A percentile compares a stretch with the other conserved stretches of the same genome.
These are phyloP conservation scores for Epithele typhae DNA, from an alignment of 768 basidiomycete genomes.

Conservation along the genomic window DNA sequence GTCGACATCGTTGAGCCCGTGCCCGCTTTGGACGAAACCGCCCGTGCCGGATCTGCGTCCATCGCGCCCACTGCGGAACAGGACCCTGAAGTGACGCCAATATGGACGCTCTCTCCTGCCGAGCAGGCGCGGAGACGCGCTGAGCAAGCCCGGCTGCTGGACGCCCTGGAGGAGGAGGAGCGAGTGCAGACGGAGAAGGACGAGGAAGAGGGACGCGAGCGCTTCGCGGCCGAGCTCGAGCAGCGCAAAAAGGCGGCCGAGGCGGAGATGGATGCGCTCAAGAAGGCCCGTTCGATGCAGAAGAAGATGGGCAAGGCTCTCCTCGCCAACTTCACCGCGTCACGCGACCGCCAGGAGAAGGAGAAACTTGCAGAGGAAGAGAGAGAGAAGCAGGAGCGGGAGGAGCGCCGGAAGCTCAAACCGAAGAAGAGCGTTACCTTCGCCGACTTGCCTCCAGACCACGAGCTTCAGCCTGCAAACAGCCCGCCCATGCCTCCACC, in stretches of 20 bases:
- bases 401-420: slow-evolving; percentile 28
- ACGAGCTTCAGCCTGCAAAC: slow-evolving; percentile 22
- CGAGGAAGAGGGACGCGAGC: slow-evolving; percentile 36
- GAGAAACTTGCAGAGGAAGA: slow-evolving; percentile 27
- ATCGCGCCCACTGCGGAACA: slow-evolving; percentile 17
- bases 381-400: slow-evolving; percentile 23
- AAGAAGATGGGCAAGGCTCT: slow-evolving; percentile 78
- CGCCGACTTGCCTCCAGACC: slow-evolving; percentile 36
- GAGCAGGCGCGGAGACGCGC: slow-evolving; percentile 48
- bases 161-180: slow-evolving; percentile 72
- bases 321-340: slow-evolving; percentile 40
- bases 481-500: slow-evolving; percentile 3
- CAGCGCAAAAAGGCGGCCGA: slow-evolving; percentile 47
- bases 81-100: slow-evolving; percentile 43
- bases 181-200: slow-evolving; percentile 38
- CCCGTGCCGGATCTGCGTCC: slow-evolving; percentile 7
- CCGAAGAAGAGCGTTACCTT: slow-evolving; percentile 66
- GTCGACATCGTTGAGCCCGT: slow-evolving; percentile 70
- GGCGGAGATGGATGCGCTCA: slow-evolving; percentile 35
- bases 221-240: slow-evolving; percentile 42
- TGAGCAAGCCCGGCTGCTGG: slow-evolving; percentile 63
- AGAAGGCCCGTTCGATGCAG: slow-evolving; percentile 48
- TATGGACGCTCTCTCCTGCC: slow-evolving; percentile 39
- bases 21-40: slow-evolving; percentile 14
- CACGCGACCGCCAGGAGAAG: slow-evolving; percentile 35